Percentiles rank a stretch among this genome's conserved stretches.
Conservation (phyloP, 352 stramenopile genomes). For the Globisporangium ultimum region DNA sequence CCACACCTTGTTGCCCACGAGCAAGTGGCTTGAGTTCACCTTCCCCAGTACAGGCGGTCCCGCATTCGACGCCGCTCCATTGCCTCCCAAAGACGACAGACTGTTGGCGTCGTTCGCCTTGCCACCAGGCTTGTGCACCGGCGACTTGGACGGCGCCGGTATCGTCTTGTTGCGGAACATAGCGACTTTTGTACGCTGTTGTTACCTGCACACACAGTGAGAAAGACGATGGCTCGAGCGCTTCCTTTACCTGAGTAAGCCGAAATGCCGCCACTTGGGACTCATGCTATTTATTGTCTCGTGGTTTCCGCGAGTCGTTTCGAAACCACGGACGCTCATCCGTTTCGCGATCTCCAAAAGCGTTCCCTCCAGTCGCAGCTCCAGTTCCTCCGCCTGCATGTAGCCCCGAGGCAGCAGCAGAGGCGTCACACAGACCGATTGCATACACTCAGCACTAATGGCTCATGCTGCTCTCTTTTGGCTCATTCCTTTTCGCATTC, state of each 20-base stretch:
- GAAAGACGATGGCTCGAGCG: not conserved
- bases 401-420: too few species aligned
- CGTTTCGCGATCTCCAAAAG: too few species aligned
- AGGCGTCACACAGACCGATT: too few species aligned
- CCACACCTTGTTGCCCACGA: constrained; percentile 66
- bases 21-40: constrained; percentile 45
- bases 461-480: too few species aligned
- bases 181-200: too few species aligned
- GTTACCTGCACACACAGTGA: too few species aligned
- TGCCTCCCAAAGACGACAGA: not conserved
- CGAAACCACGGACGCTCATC: not conserved
- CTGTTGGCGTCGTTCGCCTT: constrained; percentile 13
- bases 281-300: not conserved
- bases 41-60: constrained; percentile 32
- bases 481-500: too few species aligned
- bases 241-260: too few species aligned
- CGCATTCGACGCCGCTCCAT: not conserved
- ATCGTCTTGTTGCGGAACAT: constrained; percentile 17
- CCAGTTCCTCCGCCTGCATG: too few species aligned
- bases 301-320: not conserved
- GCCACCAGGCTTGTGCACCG: constrained; percentile 2
- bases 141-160: constrained; percentile 11
- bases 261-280: too few species aligned
- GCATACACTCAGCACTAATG: too few species aligned
- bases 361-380: too few species aligned